phyloP scores from a whole-genome alignment of 2,329 filamentous ascomycete genomes.

The Ascosphaera apis region DNA sequence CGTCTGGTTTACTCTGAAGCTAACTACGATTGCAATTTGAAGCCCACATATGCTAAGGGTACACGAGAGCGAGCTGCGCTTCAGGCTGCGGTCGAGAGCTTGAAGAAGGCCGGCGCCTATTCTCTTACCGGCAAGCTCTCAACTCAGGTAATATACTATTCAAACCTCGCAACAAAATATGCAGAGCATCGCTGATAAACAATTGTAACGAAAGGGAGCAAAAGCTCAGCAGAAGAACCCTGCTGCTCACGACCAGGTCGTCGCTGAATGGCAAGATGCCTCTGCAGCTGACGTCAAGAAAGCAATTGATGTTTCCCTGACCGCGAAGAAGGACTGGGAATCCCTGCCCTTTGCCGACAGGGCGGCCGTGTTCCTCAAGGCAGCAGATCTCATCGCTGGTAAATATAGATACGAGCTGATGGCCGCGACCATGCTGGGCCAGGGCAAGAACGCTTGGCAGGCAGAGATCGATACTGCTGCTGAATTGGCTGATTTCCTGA shows the following conservation, averaged over 20 bases:
- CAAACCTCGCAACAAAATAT: too few species aligned
- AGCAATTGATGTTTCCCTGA: conserved; percentile 65
- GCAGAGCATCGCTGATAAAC: too few species aligned
- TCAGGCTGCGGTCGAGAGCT: conserved; percentile 4
- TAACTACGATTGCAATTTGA: neutral
- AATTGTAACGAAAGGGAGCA: conserved; percentile 19
- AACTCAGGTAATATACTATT: conserved; percentile 44
- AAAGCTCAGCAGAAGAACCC: conserved; percentile 85
- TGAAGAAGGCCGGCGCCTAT: conserved; percentile 36
- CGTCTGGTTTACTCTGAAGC: neutral
- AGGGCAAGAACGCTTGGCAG: conserved; percentile 97
- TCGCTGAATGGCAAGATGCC: conserved; percentile 73
- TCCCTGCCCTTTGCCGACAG: conserved; percentile 70
- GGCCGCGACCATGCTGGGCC: conserved; percentile 85
- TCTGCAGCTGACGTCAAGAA: conserved; percentile 49
- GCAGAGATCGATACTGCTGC: conserved; percentile 95
- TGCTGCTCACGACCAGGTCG: conserved; percentile 47
- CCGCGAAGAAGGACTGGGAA: conserved; percentile 74
- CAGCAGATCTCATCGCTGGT: conserved; percentile 66
- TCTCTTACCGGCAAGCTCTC: conserved; percentile 30
- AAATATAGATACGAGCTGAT: conserved; percentile 97
- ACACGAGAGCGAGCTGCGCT: conserved; percentile 3
- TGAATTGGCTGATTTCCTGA: conserved; percentile 76
- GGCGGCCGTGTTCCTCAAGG: conserved; percentile 85
- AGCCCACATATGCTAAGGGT: conserved; percentile 27